phyloP scores from a whole-genome alignment of 169 alveolate genomes.

The Eimeria maxima region DNA sequence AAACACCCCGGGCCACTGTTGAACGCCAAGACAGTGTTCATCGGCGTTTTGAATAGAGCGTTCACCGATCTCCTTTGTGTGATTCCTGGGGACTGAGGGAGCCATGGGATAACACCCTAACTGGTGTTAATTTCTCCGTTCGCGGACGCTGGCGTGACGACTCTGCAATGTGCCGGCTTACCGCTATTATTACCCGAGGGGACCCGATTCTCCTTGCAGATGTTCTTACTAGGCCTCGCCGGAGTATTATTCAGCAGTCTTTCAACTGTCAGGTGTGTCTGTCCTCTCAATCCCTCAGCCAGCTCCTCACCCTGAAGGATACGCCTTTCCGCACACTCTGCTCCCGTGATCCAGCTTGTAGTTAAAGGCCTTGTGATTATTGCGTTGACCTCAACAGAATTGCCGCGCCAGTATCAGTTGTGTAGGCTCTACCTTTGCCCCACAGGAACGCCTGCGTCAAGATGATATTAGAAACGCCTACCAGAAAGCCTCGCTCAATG shows the following conservation, averaged over 20 bases:
- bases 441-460: slow-evolving; percentile 78
- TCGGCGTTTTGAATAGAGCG: not conserved
- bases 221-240: slow-evolving; percentile 80
- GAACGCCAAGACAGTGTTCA: not conserved
- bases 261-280: slow-evolving; percentile 82
- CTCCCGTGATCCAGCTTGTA: not conserved
- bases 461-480: slow-evolving; percentile 53
- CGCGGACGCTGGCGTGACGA: slow-evolving; percentile 25
- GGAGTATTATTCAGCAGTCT: slow-evolving; percentile 83
- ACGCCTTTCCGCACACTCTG: not conserved
- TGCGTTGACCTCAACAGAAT: not conserved
- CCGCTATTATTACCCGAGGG: slow-evolving; percentile 81
- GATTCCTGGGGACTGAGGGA: slow-evolving; percentile 1
- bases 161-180: slow-evolving; percentile 82
- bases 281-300: not conserved
- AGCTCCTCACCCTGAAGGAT: not conserved
- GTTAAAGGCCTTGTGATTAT: not conserved
- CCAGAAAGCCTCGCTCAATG: slow-evolving; percentile 81
- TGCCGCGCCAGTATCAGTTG: not conserved
- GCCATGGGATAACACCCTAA: slow-evolving; percentile 58
- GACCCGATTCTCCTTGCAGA: slow-evolving; percentile 84
- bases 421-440: not conserved
- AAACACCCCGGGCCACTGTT: slow-evolving; percentile 19
- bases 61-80: not conserved
- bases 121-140: not conserved